A percentile compares a stretch with the other conserved stretches of the same genome.
phyloP scores from a whole-genome alignment of 495 filamentous ascomycete genomes.

The Amorphotheca resinae region DNA sequence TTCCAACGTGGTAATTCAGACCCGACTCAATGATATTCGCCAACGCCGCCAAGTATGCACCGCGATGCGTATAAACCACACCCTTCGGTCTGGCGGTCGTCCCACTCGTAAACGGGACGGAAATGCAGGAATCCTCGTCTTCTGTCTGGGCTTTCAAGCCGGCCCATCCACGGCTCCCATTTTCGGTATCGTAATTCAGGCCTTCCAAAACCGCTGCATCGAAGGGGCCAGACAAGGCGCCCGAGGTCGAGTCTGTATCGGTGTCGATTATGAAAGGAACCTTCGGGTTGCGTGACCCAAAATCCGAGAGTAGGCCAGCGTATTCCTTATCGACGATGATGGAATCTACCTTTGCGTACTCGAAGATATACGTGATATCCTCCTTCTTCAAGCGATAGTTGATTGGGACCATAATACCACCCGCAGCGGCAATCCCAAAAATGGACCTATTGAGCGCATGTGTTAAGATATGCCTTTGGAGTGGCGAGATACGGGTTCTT shows the following conservation, averaged over 20 bases:
- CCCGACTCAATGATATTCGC: constrained; percentile 83
- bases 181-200: constrained; percentile 49
- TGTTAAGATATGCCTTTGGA: too few relatives aligned
- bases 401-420: constrained; percentile 68
- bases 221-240: constrained; percentile 47
- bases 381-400: constrained; percentile 83
- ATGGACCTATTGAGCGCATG: constrained; percentile 31
- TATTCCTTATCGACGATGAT: constrained; percentile 84
- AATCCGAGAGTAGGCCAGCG: constrained; percentile 51
- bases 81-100: constrained; percentile 91
- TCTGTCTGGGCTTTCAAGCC: constrained; percentile 53
- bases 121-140: constrained; percentile 69
- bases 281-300: constrained; percentile 39
- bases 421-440: constrained; percentile 79
- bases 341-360: constrained; percentile 67
- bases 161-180: constrained; percentile 59
- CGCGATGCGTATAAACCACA: constrained; percentile 82
- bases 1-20: constrained; percentile 52
- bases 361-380: constrained; percentile 84
- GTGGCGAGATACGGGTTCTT: too few relatives aligned
- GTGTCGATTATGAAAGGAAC: constrained; percentile 68
- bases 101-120: constrained; percentile 85
- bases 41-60: constrained; percentile 71
- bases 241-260: constrained; percentile 65
- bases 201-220: constrained; percentile 77